phyloP scores from a whole-genome alignment of 1,284 basidiomycete species.

The Ceratobasidium papillatum region DNA sequence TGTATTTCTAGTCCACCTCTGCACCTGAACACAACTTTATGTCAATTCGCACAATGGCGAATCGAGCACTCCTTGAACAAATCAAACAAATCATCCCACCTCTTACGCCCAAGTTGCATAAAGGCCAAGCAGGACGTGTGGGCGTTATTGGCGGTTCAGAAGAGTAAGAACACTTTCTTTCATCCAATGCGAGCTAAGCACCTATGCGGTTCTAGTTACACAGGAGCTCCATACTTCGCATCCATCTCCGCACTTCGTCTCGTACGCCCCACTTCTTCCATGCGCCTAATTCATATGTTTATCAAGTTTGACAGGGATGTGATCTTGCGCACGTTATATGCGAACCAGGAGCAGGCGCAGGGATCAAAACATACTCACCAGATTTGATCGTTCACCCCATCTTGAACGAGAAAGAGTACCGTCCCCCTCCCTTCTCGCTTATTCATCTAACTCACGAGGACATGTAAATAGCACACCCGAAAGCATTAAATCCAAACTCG shows the following conservation, averaged over 20 bases:
- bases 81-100: conserved; percentile 85
- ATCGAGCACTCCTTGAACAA: conserved; percentile 59
- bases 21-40: background rate
- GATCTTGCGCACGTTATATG: conserved; percentile 98
- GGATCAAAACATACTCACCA: conserved; percentile 96
- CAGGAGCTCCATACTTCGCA: conserved; percentile 95
- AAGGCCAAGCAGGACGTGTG: conserved; percentile 94
- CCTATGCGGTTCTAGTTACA: conserved; percentile 63
- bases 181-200: background rate
- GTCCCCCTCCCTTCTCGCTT: conserved; percentile 36
- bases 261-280: conserved; percentile 53
- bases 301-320: conserved; percentile 67
- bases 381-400: conserved; percentile 97
- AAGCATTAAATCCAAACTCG: conserved; percentile 66
- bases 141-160: conserved; percentile 92
- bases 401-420: conserved; percentile 65
- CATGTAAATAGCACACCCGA: conserved; percentile 55
- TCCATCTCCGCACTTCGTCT: conserved; percentile 87
- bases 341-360: conserved; percentile 84
- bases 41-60: conserved; percentile 36
- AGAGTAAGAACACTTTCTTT: conserved; percentile 66
- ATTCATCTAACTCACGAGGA: conserved; percentile 14
- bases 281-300: conserved; percentile 38
- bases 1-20: no score
- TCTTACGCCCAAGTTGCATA: conserved; percentile 84